phyloP scores from a whole-genome alignment of 2,329 filamentous ascomycete genomes.

The Magnaporthales sp. region DNA sequence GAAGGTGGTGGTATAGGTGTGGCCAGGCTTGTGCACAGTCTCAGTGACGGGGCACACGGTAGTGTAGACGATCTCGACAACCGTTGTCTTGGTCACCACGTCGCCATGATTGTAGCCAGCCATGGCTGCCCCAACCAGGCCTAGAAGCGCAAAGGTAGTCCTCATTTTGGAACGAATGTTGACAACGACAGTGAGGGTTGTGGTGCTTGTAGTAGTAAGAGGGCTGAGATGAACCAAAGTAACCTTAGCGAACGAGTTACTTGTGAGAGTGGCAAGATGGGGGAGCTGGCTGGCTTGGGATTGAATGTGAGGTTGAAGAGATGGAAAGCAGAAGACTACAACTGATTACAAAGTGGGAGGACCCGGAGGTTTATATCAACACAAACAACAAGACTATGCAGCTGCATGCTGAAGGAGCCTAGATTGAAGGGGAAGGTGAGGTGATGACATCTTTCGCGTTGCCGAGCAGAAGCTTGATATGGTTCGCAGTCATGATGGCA shows the following conservation, averaged over 20 bases:
- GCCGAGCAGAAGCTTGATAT: slow-evolving; percentile 1
- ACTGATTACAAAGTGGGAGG: background rate
- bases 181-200: slow-evolving; percentile 5
- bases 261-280: slow-evolving; percentile 13
- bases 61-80: slow-evolving; percentile 28
- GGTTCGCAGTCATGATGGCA: background rate
- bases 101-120: slow-evolving; percentile 11
- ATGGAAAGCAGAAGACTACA: slow-evolving; percentile 8
- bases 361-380: slow-evolving; percentile 4
- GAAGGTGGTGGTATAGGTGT: slow-evolving; percentile 29
- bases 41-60: slow-evolving; percentile 25
- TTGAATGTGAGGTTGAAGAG: slow-evolving; percentile 10
- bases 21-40: slow-evolving; percentile 25
- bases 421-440: background rate
- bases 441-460: slow-evolving; percentile 6
- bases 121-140: slow-evolving; percentile 19
- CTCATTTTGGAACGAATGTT: slow-evolving; percentile 16
- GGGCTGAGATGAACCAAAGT: slow-evolving; percentile 13
- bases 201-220: slow-evolving; percentile 5
- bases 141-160: slow-evolving; percentile 20
- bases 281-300: slow-evolving; percentile 8
- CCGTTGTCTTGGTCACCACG: slow-evolving; percentile 16
- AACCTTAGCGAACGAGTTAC: slow-evolving; percentile 22
- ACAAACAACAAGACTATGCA: background rate
- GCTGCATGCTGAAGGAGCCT: background rate